These are phyloP conservation scores for Aureobasidium mangrovei DNA, from an alignment of 2,329 filamentous ascomycete genomes.

Conservation along the genomic window DNA sequence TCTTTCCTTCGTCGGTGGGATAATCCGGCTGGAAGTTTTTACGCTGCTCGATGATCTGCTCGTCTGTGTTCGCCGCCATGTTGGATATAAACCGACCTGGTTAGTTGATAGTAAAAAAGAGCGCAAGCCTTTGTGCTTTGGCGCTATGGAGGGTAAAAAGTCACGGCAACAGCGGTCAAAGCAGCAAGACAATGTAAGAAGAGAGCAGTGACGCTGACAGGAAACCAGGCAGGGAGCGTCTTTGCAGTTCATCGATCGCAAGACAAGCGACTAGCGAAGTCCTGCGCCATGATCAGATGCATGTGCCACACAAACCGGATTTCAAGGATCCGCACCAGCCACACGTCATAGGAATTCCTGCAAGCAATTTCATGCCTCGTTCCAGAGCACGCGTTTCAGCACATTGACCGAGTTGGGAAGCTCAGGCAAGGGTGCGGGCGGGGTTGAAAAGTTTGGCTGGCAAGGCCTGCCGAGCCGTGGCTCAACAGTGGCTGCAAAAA, in stretches of 20 bases:
- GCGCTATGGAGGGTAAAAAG: neutral
- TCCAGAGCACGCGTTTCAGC: conserved; percentile 8
- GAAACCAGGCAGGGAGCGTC: neutral
- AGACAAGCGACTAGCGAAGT: neutral
- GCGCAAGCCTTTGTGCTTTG: neutral
- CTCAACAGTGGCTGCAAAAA: neutral
- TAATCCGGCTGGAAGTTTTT: conserved; percentile 11
- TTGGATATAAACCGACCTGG: neutral
- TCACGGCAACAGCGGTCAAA: neutral
- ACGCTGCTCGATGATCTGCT: neutral
- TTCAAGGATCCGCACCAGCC: conserved; percentile 11
- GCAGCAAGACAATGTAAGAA: conserved; percentile 3
- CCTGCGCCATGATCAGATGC: conserved; percentile 10
- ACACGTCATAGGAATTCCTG: conserved; percentile 10
- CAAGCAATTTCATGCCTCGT: neutral
- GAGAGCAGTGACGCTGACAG: conserved; percentile 8
- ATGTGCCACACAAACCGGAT: conserved; percentile 14
- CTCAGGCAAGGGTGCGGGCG: neutral
- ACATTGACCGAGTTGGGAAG: neutral
- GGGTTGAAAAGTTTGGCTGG: neutral
- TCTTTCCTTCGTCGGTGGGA: conserved; percentile 11
- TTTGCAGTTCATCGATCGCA: neutral
- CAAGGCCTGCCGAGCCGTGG: conserved; percentile 2
- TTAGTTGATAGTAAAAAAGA: too few species aligned
- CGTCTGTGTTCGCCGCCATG: conserved; percentile 11